Evolutionary conservation across 805 yeast species (phyloP), one percentile per base, ranked within the genome.

Genomic region (Candida argentea): DNA sequence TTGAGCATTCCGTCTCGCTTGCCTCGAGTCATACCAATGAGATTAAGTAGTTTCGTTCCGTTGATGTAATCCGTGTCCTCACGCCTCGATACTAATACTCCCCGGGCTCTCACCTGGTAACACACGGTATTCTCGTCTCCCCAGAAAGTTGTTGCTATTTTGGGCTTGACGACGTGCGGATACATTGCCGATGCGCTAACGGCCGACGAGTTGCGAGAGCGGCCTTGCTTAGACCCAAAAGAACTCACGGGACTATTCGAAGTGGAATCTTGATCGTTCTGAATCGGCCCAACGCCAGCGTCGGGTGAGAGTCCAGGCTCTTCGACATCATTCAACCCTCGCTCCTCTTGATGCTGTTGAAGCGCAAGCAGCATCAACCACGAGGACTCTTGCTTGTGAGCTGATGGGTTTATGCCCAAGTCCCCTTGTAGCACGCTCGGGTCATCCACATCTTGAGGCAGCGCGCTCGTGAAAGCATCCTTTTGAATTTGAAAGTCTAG

Each of bases 1-100:
- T 58, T 58, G 24, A 58, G 40, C 15, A 57, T 53, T 7, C 64
- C 64, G 37, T 58, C 65, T 17, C 64, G 33, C 33, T 54, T 53
- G 4, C 65, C 65, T 29, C 65, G 42, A 9, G 60, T 50, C 56
- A 58, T 54, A 1, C 60, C 61, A 25, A 56, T 47, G 5, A 54
- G 59, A 36, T 58, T 58, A 11, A 58, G 40, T 6, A 58, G 39
- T 29, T 58, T 58, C 4, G 65, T 58, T 1, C 63, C 65, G 33
- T 58, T 58, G 15, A 58, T 43, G 34, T 37, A 56, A 27, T 53
- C 42, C 4, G 44, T 52, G 31, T 53, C 63, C 30, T 55, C 52
- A 14, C 65, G 34, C 25, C 65, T 40, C 5, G 61, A 55, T 2
- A 58, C 61, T 16, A 55, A 36, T 13, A 50, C 37, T 3, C 52